A percentile compares a stretch with the other conserved stretches of the same genome.
phyloP scores from a whole-genome alignment of 306 rosid species.

The Abrus pulchellus region DNA sequence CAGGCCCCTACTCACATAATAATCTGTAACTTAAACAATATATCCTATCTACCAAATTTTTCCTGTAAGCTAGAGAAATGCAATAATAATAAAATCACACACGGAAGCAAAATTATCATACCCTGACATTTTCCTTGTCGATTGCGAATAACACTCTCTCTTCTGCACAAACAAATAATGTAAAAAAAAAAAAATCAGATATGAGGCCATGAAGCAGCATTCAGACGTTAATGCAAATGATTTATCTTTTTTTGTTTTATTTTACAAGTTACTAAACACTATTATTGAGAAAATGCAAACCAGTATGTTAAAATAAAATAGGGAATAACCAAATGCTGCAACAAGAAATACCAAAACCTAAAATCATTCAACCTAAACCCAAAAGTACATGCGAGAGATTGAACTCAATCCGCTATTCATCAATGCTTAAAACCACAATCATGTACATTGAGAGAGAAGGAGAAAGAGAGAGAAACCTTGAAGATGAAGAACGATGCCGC shows the following conservation, averaged over 20 bases:
- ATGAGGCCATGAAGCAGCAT: neutral
- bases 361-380: too few species aligned
- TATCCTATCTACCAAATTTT: neutral
- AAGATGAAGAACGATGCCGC: neutral
- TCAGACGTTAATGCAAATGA: neutral
- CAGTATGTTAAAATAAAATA: too few species aligned
- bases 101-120: conserved; percentile 30
- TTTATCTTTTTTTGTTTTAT: neutral
- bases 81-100: neutral
- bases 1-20: neutral
- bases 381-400: neutral
- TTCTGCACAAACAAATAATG: conserved; percentile 47
- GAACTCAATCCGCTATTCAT: neutral
- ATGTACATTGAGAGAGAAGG: neutral
- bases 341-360: too few species aligned
- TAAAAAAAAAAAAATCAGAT: neutral
- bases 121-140: conserved; percentile 53
- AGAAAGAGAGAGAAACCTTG: neutral
- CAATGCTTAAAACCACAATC: neutral
- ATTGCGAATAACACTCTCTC: conserved; percentile 1
- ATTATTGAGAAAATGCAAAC: too few species aligned
- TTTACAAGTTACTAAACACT: neutral
- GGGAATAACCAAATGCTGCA: too few species aligned
- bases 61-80: neutral
- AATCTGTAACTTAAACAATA: neutral